Evolutionary conservation across 352 stramenopile genomes (phyloP).

Genomic region (Phytophthora rubi): DNA sequence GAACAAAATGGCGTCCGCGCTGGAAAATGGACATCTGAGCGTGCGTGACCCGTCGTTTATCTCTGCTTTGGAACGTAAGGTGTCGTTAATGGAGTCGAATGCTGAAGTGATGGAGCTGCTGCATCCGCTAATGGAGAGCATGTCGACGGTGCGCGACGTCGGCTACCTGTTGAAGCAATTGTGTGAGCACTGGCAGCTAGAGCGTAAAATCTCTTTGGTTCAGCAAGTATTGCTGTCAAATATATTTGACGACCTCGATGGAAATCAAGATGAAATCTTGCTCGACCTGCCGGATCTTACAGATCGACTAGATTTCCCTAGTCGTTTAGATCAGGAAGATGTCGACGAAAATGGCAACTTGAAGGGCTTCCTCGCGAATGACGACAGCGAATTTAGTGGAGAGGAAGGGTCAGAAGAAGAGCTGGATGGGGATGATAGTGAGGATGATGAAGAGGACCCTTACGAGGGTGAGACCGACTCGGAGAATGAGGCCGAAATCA

Average conservation of each 20-base stretch:
- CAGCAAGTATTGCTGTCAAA: conserved; percentile 77
- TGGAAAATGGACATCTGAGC: conserved; percentile 75
- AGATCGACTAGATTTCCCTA: conserved; percentile 80
- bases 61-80: conserved; percentile 35
- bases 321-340: conserved; percentile 79
- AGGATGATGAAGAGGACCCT: conserved; percentile 45
- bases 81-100: conserved; percentile 52
- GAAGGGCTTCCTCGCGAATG: conserved; percentile 65
- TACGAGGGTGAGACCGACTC: conserved; percentile 76
- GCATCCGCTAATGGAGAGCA: conserved; percentile 71
- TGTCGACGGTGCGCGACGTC: conserved; percentile 75
- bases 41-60: conserved; percentile 56
- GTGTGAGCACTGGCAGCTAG: conserved; percentile 68
- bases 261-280: conserved; percentile 78
- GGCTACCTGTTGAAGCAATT: conserved; percentile 66
- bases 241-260: conserved; percentile 87
- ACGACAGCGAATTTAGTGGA: conserved; percentile 74
- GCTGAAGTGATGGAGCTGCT: conserved; percentile 71
- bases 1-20: conserved; percentile 74
- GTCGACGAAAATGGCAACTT: conserved; percentile 86
- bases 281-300: conserved; percentile 61
- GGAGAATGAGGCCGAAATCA: conserved; percentile 58
- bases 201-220: conserved; percentile 63
- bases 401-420: conserved; percentile 50
- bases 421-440: conserved; percentile 48